Evolutionary conservation across 2,329 filamentous ascomycete species (phyloP), one percentile per base, ranked within the genome.

Genomic region (Microdochium trichocladiopsis): DNA sequence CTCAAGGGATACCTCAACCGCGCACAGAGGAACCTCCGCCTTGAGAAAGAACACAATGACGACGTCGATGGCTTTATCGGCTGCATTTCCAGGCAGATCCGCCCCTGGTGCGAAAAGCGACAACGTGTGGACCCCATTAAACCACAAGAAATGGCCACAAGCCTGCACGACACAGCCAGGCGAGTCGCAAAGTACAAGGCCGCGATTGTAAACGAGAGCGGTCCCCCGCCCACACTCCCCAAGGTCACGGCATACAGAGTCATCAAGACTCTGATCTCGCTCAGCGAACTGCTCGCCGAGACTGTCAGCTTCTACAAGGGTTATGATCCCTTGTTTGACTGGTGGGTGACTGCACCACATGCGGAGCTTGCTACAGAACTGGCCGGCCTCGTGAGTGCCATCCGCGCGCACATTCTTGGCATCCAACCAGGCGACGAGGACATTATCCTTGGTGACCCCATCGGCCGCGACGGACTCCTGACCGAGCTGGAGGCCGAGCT

Each of bases 281-380:
- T 83, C 4, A 63, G 66, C 0, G 50, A 31, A 0, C 69, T 73
- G 49, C 62, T 83, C 0, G 56, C 64, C 2, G 77, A 83, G 56
- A 74, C 73, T 59, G 73, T 69, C 51, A 53, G 49, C 0, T 84
- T 82, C 58, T 83, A 79, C 60, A 65, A 69, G 25, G 73, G 72
- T 2, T 83, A 83, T 56, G 76, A 83, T 55, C 79, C 80, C 1
- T 52, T 71, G 14, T 82, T 82, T 51, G 73, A 78, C 43, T 83
- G 78, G 76, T 84, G 80, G 80, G 71, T 74, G 0, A 62, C 67
- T 1, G 61, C 67, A 5, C 77, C 78, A 1, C 78, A 74, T 56
- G 57, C 63, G 2, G 60, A 65, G 2, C 64, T 78, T 2, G 62
- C 73, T 23, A 54, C 56, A 2, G 63, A 66, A 1, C 60, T 80